phyloP scores from a whole-genome alignment of 305 asterid species.

The Plantago coronopus region DNA sequence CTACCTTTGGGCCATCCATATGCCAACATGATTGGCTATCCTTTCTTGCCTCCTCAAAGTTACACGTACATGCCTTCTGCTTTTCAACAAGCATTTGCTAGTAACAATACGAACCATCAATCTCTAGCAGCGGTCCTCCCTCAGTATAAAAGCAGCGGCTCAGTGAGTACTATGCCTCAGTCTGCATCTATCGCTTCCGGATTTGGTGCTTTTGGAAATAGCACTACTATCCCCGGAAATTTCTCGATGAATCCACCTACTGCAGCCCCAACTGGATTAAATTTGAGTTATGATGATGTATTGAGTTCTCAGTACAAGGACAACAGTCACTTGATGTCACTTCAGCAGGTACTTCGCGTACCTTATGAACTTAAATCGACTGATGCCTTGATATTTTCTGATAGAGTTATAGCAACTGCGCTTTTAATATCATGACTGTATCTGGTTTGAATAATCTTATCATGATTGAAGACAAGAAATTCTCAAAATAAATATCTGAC shows the following conservation, averaged over 20 bases:
- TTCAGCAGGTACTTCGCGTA: slow-evolving; percentile 61
- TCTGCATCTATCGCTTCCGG: slow-evolving; percentile 77
- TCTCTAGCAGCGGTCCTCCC: slow-evolving; percentile 69
- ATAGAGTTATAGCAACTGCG: neutral
- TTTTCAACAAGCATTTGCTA: slow-evolving; percentile 78
- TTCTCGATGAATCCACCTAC: slow-evolving; percentile 62
- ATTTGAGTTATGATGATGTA: slow-evolving; percentile 62
- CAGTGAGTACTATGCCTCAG: slow-evolving; percentile 68
- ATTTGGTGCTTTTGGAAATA: slow-evolving; percentile 61
- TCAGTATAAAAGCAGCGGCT: slow-evolving; percentile 62
- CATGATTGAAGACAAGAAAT: no score
- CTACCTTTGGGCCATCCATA: slow-evolving; percentile 69
- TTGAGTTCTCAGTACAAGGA: slow-evolving; percentile 89
- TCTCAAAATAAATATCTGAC: neutral
- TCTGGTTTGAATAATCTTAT: neutral
- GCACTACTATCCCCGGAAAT: slow-evolving; percentile 54
- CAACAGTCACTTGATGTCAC: slow-evolving; percentile 58
- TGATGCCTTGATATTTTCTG: neutral
- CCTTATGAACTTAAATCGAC: neutral
- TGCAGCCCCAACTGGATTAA: slow-evolving; percentile 68
- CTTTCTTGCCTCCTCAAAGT: slow-evolving; percentile 80
- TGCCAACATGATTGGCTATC: slow-evolving; percentile 79
- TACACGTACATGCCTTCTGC: slow-evolving; percentile 77
- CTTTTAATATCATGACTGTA: neutral
- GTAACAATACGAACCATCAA: slow-evolving; percentile 71